Evolutionary conservation across 176 grass and related monocot genomes (phyloP).

Genomic region (Areca catechu): DNA sequence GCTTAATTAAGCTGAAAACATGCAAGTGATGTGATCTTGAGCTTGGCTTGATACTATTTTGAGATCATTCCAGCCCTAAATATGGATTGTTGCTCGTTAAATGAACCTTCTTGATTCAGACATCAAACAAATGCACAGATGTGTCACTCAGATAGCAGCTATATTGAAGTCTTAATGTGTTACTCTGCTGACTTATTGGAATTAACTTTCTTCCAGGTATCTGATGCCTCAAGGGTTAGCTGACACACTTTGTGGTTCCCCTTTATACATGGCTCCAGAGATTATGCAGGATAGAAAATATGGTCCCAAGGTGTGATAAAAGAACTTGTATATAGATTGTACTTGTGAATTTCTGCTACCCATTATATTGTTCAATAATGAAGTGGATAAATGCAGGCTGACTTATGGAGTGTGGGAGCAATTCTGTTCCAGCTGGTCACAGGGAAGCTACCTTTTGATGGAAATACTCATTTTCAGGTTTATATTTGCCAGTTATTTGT

Average conservation of each 20-base stretch:
- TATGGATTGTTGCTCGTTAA: too few relatives aligned
- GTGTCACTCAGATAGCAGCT: too few relatives aligned
- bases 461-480: constrained; percentile 38
- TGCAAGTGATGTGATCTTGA: too few relatives aligned
- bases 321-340: constrained; percentile 3
- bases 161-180: too few relatives aligned
- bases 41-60: too few relatives aligned
- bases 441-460: constrained; percentile 40
- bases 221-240: constrained; percentile 60
- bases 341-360: not conserved
- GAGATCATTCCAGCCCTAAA: too few relatives aligned
- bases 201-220: constrained; percentile 22
- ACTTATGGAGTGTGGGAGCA: constrained; percentile 67
- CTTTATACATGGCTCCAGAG: constrained; percentile 76
- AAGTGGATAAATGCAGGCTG: constrained; percentile 39
- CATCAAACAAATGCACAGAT: too few relatives aligned
- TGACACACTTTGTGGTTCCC: constrained; percentile 56
- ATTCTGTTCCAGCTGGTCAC: constrained; percentile 74
- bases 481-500: not conserved
- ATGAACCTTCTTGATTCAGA: too few relatives aligned
- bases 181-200: not conserved
- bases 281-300: constrained; percentile 53
- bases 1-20: too few relatives aligned
- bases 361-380: constrained; percentile 2
- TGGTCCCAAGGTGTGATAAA: constrained; percentile 45